These are phyloP conservation scores for Macroventuria anomochaeta DNA, from an alignment of 2,329 filamentous ascomycete species.

Conservation along the genomic window DNA sequence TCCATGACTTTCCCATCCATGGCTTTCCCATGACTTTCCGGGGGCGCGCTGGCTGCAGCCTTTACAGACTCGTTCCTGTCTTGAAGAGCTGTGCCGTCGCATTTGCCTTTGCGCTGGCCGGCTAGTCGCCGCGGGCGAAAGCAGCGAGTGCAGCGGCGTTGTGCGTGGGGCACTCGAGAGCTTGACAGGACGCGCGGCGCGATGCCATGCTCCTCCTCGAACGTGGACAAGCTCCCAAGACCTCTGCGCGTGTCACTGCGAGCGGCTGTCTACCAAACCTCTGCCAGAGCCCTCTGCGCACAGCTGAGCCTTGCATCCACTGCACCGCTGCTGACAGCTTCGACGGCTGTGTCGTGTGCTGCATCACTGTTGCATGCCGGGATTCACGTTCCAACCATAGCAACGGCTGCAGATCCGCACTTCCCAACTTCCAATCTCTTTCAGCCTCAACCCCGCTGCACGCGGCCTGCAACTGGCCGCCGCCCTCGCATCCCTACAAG, in stretches of 20 bases:
- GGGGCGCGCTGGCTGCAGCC: conserved; percentile 1
- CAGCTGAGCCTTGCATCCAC: neutral
- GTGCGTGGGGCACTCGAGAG: neutral
- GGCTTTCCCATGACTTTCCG: too few species aligned
- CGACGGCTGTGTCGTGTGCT: neutral
- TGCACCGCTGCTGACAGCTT: neutral
- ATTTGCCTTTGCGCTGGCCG: neutral
- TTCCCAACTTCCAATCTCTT: conserved; percentile 2
- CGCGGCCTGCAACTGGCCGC: conserved; percentile 1
- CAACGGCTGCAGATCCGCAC: conserved; percentile 1
- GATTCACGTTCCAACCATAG: neutral
- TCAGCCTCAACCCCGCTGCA: conserved; percentile 12
- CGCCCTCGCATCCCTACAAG: neutral
- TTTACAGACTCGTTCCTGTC: neutral
- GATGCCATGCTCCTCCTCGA: too few species aligned
- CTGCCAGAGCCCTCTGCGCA: neutral
- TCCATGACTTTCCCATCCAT: neutral
- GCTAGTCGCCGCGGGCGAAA: neutral
- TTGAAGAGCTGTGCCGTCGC: neutral
- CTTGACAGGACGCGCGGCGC: conserved; percentile 1
- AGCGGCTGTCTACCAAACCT: neutral
- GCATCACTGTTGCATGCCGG: neutral
- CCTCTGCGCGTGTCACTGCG: neutral
- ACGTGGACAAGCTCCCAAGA: neutral
- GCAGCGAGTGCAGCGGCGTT: conserved; percentile 2